Evolutionary conservation across 1,139 yeast species (phyloP), one percentile per base, ranked within the genome.

Genomic region (Wickerhamiella infanticola): DNA sequence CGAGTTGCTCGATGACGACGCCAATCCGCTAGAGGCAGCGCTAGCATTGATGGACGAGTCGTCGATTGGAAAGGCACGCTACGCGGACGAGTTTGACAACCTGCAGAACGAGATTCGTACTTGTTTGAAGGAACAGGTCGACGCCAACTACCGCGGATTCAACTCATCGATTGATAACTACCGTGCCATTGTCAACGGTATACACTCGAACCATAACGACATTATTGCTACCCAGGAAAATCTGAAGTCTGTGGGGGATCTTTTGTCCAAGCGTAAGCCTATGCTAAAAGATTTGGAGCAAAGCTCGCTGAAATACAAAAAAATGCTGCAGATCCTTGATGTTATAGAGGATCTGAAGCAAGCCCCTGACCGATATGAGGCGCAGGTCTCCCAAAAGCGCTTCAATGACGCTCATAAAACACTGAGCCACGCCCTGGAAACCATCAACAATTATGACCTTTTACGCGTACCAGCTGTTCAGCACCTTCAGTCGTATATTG

Each of bases 11-110:
- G 60, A 63, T 33, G 66, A 68, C 50, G 59, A 69, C 49, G 70
- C 93, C 45, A 85, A 84, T 59, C 94, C 95, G 1, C 69, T 88
- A 40, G 95, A 85, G 55, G 68, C 81, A 47, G 95, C 95, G 0
- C 68, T 88, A 41, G 76, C 90, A 0, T 67, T 88, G 49, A 67
- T 85, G 54, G 96, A 88, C 61, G 80, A 78, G 54, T 78, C 94
- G 3, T 82, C 95, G 1, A 94, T 86, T 33, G 97, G 97, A 0
- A 65, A 82, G 57, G 94, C 94, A 1, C 80, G 80, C 56, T 74
- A 79, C 51, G 69, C 71, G 47, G 66, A 66, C 13, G 67, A 74
- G 50, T 77, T 88, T 11, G 75, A 77, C 31, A 60, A 62, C 29
- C 74, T 79, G 9, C 69, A 86, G 45, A 71, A 77, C 46, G 69